These are phyloP conservation scores for Sporisorium exsertum DNA, from an alignment of 1,284 basidiomycete species.

Conservation along the genomic window DNA sequence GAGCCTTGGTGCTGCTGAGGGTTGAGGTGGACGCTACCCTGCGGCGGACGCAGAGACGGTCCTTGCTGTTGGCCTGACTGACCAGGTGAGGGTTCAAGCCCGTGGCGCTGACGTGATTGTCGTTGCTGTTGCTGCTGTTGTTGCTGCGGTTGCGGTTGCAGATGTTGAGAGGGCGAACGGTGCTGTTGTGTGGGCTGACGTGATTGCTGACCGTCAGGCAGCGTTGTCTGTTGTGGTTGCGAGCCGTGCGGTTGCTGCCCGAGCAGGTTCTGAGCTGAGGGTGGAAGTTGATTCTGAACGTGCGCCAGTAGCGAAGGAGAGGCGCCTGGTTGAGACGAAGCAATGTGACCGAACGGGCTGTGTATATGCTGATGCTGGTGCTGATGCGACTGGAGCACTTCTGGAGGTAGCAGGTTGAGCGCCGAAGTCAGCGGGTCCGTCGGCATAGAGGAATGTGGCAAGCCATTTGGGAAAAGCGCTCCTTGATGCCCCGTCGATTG, in stretches of 20 bases:
- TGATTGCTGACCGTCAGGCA: constrained; percentile 10
- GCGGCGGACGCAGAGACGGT: constrained; percentile 10
- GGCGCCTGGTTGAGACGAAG: constrained; percentile 26
- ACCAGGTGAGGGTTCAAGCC: constrained; percentile 10
- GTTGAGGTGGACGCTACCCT: constrained; percentile 15
- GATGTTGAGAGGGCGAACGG: constrained; percentile 16
- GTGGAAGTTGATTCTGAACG: constrained; percentile 34
- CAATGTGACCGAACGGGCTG: constrained; percentile 26
- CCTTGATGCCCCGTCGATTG: constrained; percentile 20
- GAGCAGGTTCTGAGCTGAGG: constrained; percentile 10
- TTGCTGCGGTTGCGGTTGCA: constrained; percentile 2
- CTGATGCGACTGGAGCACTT: constrained; percentile 35
- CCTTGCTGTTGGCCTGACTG: constrained; percentile 27
- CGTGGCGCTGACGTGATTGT: constrained; percentile 18
- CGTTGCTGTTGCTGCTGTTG: constrained; percentile 16
- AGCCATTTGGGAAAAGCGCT: constrained; percentile 23
- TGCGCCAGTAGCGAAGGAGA: constrained; percentile 29
- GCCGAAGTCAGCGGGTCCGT: constrained; percentile 35
- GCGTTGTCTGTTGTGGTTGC: constrained; percentile 9
- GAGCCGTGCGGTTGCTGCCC: constrained; percentile 17
- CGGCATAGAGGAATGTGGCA: constrained; percentile 21
- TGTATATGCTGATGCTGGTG: constrained; percentile 28
- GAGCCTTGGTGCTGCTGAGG: constrained; percentile 18
- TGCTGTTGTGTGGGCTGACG: constrained; percentile 23
- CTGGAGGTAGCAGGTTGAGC: constrained; percentile 29